Evolutionary conservation across 2,329 filamentous ascomycete genomes (phyloP), one percentile per base, ranked within the genome.

Genomic region (Hymenoscyphus salicellus): DNA sequence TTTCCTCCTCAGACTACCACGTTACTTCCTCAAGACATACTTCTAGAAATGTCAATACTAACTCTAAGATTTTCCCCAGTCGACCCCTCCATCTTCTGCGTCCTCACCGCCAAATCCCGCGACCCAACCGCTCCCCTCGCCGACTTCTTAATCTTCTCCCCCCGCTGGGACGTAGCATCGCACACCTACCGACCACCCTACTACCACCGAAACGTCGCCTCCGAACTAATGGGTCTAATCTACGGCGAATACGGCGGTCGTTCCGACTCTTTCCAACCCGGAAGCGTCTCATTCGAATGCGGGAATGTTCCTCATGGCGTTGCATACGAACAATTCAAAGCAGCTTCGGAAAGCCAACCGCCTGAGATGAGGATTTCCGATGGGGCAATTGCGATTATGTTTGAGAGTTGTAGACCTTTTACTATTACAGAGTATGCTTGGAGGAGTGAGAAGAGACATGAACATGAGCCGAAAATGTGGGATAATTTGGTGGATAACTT

Each of bases 71-170:
- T n/a, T n/a, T n/a, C n/a, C n/a, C n/a, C n/a, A n/a, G n/a, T 85
- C 7, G 88, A 90, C 68, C 88, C 88, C 0, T 85, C 83, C 8
- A 86, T 90, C 70, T 89, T 84, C 76, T 87, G 84, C 10, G 87
- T 91, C 2, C 78, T 89, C 2, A 89, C 87, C 0, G 85, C 86
- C 3, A 83, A 79, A 63, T 86, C 84, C 30, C 79, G 78, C 23
- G 79, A 81, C 56, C 79, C 81, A 0, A 82, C 82, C 2, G 85
- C 84, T 0, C 82, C 88, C 0, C 75, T 88, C 2, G 83, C 83
- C 0, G 88, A 91, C 75, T 89, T 90, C 68, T 81, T 90, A 55
- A 85, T 88, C 74, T 90, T 90, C 75, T 85, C 86, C 0, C 87
- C 88, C 0, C 81, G 86, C 28, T 90, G 88, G 88, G 81, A 87